Evolutionary conservation across 2,329 filamentous ascomycete genomes (phyloP), one percentile per base, ranked within the genome.

Genomic region (Cladosporium sp.): DNA sequence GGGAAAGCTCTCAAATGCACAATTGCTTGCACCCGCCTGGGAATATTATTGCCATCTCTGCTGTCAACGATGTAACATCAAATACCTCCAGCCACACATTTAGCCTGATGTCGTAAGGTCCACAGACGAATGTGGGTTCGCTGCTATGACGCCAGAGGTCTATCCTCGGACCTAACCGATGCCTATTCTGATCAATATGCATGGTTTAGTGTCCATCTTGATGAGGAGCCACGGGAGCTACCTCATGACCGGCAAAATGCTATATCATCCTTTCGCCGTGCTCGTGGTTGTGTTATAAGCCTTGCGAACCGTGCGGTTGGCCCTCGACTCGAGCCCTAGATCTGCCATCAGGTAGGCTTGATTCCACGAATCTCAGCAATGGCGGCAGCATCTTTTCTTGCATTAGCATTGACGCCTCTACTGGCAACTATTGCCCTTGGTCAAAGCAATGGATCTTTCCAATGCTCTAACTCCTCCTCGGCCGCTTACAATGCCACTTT

Each of bases 401-500:
- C 10, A 0, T 42, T 22, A 28, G 4, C 37, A 4, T n/a, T 49
- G 3, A 34, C 34, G 24, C 19, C 44, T 2, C 17, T 42, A 2
- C 12, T 57, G 13, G 35, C 44, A 4, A 13, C 45, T 4, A 12
- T 19, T 9, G 44, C 54, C 19, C 20, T 50, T 0, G 40, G 28
- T 20, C 52, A 55, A 6, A 37, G 15, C 22, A 22, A 55, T 19
- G 20, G 9, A 4, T 17, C 47, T 2, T 53, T 53, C 25, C 28
- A 55, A 47, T 55, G 52, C 32, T 47, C 52, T 9, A 19, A 36
- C 28, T 47, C 40, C 15, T 45, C 52, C 9, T 55, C 52, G 3
- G 45, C 54, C 17, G 45, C 45, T 17, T 57, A 34, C 54, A 44
- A 57, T 4, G 45, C 54, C 25, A 49, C 45, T 6, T 42, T 50